Evolutionary conservation across 176 grass and related monocot species (phyloP).

Genomic region (Aegilops speltoides): DNA sequence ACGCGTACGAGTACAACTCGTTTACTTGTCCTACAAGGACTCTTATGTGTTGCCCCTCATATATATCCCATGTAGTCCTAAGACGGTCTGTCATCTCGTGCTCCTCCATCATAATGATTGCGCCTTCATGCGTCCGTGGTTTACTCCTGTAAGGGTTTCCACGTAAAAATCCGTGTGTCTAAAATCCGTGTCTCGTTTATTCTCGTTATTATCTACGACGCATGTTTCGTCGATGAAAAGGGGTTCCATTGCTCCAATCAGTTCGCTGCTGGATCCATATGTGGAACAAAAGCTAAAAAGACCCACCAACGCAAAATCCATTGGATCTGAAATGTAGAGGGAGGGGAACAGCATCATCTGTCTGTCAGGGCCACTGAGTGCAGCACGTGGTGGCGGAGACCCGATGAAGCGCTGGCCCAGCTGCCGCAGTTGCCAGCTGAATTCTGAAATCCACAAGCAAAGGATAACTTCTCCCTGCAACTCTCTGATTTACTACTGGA

Average conservation of each 20-base stretch:
- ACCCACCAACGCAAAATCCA: not conserved
- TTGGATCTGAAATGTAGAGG: slow-evolving; percentile 15
- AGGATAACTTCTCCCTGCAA: slow-evolving; percentile 5
- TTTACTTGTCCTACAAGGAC: no score
- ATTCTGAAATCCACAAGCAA: slow-evolving; percentile 16
- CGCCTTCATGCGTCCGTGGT: no score
- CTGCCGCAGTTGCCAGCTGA: slow-evolving; percentile 24
- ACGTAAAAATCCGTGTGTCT: no score
- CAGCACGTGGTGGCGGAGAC: slow-evolving; percentile 28
- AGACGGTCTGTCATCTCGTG: no score
- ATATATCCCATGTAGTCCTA: no score
- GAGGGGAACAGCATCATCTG: slow-evolving; percentile 1
- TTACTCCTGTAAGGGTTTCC: no score
- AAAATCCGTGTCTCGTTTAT: no score
- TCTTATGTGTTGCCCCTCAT: no score
- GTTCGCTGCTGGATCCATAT: not conserved
- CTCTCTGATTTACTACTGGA: slow-evolving; percentile 18
- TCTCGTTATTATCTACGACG: no score
- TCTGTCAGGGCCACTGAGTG: slow-evolving; percentile 19
- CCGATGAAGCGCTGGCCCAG: not conserved
- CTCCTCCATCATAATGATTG: no score
- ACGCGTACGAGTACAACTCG: no score
- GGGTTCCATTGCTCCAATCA: not conserved
- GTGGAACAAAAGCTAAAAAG: not conserved
- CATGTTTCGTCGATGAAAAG: not conserved